Conservation (phyloP, 768 basidiomycete species). For the Fomitopsis serialis region DNA sequence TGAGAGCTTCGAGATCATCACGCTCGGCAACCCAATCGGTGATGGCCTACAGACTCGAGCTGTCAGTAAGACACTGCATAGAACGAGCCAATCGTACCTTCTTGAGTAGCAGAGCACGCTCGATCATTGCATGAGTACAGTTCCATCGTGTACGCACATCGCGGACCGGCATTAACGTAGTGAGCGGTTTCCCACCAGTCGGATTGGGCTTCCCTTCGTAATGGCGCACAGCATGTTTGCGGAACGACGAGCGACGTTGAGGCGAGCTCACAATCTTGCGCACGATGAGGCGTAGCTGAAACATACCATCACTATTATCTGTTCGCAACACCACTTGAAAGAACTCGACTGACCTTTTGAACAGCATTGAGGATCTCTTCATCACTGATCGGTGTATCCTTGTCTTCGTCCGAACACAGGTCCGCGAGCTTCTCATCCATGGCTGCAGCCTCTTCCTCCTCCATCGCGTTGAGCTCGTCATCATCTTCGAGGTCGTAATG, state of each 20-base stretch:
- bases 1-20: slow-evolving; percentile 8
- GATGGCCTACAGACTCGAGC: slow-evolving; percentile 22
- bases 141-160: slow-evolving; percentile 32
- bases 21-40: slow-evolving; percentile 23
- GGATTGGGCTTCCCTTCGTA: slow-evolving; percentile 6
- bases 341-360: slow-evolving; percentile 4
- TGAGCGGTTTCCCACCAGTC: background rate
- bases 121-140: slow-evolving; percentile 31
- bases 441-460: background rate
- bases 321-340: background rate
- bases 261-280: slow-evolving; percentile 29
- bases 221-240: slow-evolving; percentile 10
- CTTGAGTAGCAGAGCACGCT: slow-evolving; percentile 17
- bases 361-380: slow-evolving; percentile 12
- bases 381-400: slow-evolving; percentile 2
- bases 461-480: slow-evolving; percentile 8
- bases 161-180: slow-evolving; percentile 23
- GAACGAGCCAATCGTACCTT: slow-evolving; percentile 17
- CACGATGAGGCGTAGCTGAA: slow-evolving; percentile 24
- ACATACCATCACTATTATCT: background rate
- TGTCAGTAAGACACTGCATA: background rate
- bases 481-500: slow-evolving; percentile 24
- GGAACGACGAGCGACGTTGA: slow-evolving; percentile 23
- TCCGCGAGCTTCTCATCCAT: background rate
- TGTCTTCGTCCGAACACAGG: slow-evolving; percentile 7